Percentiles rank a stretch among this genome's conserved stretches.
These are phyloP conservation scores for Nitzschia palea DNA, from an alignment of 108 stramenopile genomes.

Conservation along the genomic window DNA sequence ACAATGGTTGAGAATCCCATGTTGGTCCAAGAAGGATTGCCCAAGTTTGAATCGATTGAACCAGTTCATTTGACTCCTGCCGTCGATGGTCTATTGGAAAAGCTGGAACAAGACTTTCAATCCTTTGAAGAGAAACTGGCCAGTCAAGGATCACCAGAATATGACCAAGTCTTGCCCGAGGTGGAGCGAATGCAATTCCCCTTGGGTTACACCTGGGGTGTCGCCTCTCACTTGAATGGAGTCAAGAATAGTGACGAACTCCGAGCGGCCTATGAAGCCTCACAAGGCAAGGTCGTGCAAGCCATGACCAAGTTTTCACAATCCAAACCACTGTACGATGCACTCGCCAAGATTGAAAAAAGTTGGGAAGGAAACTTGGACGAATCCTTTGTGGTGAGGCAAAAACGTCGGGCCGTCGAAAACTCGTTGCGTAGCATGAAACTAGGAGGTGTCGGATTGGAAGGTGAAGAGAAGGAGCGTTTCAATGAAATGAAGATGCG, in stretches of 20 bases:
- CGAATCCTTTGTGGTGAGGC: constrained; percentile 51
- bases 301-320: constrained; percentile 88
- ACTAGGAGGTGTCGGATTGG: constrained; percentile 91
- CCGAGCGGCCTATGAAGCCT: constrained; percentile 89
- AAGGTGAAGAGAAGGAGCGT: constrained; percentile 81
- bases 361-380: constrained; percentile 34
- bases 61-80: constrained; percentile 87
- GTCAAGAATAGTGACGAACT: constrained; percentile 95
- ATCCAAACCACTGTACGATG: constrained; percentile 86
- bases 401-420: constrained; percentile 84
- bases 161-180: constrained; percentile 75
- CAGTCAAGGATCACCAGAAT: constrained; percentile 26
- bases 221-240: constrained; percentile 96
- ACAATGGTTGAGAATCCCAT: constrained; percentile 71
- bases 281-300: constrained; percentile 93
- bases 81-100: constrained; percentile 57
- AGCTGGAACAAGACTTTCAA: constrained; percentile 71
- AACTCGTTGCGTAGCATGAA: constrained; percentile 80
- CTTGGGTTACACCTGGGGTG: constrained; percentile 90
- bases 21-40: constrained; percentile 75
- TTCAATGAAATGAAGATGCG: constrained; percentile 95
- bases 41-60: constrained; percentile 83
- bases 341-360: constrained; percentile 69
- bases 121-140: constrained; percentile 57
- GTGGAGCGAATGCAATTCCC: constrained; percentile 78